Evolutionary conservation across 805 yeast species (phyloP), one percentile per base, ranked within the genome.

Genomic region (Saccharomycopsis guyanensis): DNA sequence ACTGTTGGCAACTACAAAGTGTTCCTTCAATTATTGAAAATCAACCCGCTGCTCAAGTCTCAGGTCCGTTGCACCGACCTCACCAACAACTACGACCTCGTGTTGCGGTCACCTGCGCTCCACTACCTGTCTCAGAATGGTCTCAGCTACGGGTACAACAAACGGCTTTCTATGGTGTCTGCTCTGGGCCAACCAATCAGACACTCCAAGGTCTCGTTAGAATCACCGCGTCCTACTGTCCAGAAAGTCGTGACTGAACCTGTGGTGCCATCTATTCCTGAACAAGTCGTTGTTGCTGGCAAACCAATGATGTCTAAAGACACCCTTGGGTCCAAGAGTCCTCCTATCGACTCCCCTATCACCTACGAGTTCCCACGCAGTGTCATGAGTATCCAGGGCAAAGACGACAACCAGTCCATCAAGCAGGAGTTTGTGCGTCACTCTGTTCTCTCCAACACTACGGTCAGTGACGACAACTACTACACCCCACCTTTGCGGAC

Each of bases 31-130:
- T 19, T 50, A 22, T 18, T 50, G 25, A 23, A 35, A 16, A 13
- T 50, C n/a, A 50, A 50, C 29, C 53, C 53, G 15, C 39, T 36
- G 10, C 25, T 50, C 13, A 31, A 22, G 19, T 50, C 53, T 2
- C 51, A 50, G 40, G 25, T 50, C 18, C 41, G 40, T 6, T 47
- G 46, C 37, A 39, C 52, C 4, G 52, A 47, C 16, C 24, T 40
- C 12, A 47, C 44, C 6, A 40, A 25, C 3, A 20, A 36, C 15
- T 33, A 23, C 24, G 13, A 40, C 3, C 29, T 50, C 2, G 19
- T 43, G 8, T 27, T 50, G 10, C 40, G 35, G 15, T 8, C 36
- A 3, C 52, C 52, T 16, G 22, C 46, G 12, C 27, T 49, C 27
- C 46, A 32, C 23, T 42, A 45, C 18, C 32, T 34, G 27, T 33